Base-by-base conservation (phyloP, 2,329 filamentous ascomycete species). In the Fusarium poae region DNA sequence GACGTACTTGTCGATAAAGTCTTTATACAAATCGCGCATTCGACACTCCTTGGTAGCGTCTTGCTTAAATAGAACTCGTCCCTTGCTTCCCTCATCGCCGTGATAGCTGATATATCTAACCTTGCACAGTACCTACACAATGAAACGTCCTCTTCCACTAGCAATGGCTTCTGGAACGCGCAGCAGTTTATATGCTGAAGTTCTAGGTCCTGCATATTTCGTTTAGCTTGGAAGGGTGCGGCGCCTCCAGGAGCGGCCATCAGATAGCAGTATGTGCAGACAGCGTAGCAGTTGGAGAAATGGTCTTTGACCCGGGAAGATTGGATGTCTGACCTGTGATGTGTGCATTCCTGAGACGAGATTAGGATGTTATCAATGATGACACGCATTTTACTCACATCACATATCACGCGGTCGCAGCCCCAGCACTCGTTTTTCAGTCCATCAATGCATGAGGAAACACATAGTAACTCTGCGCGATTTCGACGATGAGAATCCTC, bases 371-470 rank as follows among this genome's bases (percentile, higher is more conserved):
- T 9, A 12, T 12, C 3, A 18, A 4, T 13, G 12, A 12, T n/a
- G 11, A 7, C 2, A 2, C 3, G 1, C 6, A 4, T n/a, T 2
- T 2, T 34, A 8, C 61, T 23, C 50, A 66, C 64, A 8, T 50
- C 16, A n/a, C 64, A 67, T 12, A 66, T 45, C 9, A 67, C 62
- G 1, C 64, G 50, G 6, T 66, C 64, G 12, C 64, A 67, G 6
- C 50, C 50, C 64, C 64, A 67, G 8, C 64, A 67, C 32, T 67
- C 62, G 12, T n/a, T 49, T 9, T 67, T 67, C 5, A 20, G n/a
- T 2, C 62, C 46, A 4, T 34, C n/a, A 1, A 45, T 1, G 15
- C 64, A 67, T 0, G 62, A 43, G 2, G 43, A 27, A 2, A 37
- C n/a, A 6, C 64, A 67, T 1, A 67, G 11, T 1, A n/a, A 27